These are phyloP conservation scores for Nematocida sp. DNA, from an alignment of 371 early-diverging fungal species.

Conservation along the genomic window DNA sequence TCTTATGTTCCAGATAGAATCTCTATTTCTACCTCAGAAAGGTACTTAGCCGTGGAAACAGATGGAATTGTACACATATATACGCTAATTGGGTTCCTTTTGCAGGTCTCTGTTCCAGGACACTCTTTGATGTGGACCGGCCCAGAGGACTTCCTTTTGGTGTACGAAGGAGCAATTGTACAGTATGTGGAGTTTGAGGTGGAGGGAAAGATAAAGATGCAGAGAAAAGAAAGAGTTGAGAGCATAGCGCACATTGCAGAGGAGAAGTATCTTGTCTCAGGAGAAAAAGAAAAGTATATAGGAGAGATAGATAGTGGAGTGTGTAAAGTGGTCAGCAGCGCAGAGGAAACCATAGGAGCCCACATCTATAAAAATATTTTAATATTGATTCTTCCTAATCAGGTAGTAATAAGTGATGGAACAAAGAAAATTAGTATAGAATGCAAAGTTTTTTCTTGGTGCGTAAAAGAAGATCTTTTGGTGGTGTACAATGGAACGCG, in stretches of 20 bases:
- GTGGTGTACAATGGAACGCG: slow-evolving; percentile 41
- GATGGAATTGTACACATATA: slow-evolving; percentile 33
- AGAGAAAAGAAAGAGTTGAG: background rate
- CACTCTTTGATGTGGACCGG: slow-evolving; percentile 41
- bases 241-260: background rate
- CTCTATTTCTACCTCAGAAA: slow-evolving; percentile 9
- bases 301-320: background rate
- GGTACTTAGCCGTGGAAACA: slow-evolving; percentile 42
- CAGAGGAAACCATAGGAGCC: slow-evolving; percentile 36
- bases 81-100: slow-evolving; percentile 43
- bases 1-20: slow-evolving; percentile 45
- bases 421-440: background rate
- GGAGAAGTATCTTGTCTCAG: background rate
- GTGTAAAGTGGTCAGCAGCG: slow-evolving; percentile 14
- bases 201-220: background rate
- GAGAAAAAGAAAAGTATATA: too few species aligned
- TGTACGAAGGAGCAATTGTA: slow-evolving; percentile 8
- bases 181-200: slow-evolving; percentile 44
- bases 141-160: slow-evolving; percentile 39
- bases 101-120: slow-evolving; percentile 49
- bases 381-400: background rate
- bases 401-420: slow-evolving; percentile 19
- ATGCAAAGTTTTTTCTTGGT: slow-evolving; percentile 25
- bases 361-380: slow-evolving; percentile 45
- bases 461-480: slow-evolving; percentile 42